Evolutionary conservation across 129 eudicot genomes (phyloP).

Genomic region (Scalesia atractyloides): DNA sequence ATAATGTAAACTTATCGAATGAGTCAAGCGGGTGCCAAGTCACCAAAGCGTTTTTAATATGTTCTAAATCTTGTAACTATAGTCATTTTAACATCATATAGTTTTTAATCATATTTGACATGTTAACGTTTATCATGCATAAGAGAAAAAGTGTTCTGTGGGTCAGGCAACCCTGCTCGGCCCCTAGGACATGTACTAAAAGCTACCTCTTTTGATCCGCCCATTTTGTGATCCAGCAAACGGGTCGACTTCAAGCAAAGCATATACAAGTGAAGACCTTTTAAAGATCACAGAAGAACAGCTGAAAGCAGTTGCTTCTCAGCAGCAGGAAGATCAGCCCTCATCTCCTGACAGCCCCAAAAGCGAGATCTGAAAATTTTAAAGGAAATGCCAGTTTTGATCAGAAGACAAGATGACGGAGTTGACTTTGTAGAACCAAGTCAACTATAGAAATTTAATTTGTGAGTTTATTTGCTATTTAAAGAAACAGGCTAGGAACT

Average conservation of each 20-base stretch:
- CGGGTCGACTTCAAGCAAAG: conserved; percentile 39
- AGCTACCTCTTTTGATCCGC: not conserved
- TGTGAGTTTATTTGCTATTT: conserved; percentile 4
- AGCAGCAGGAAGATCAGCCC: conserved; percentile 43
- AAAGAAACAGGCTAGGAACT: conserved; percentile 9
- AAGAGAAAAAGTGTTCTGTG: not conserved
- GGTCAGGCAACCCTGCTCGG: too few relatives aligned
- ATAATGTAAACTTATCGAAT: not conserved
- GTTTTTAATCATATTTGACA: not conserved
- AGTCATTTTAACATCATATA: not conserved
- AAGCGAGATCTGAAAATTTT: conserved; percentile 30
- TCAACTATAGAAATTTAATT: not conserved
- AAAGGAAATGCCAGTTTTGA: conserved; percentile 17
- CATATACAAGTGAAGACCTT: conserved; percentile 56
- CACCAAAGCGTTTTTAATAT: not conserved
- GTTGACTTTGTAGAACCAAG: not conserved
- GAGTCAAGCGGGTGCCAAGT: not conserved
- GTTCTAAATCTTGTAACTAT: not conserved
- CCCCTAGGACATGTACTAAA: not conserved
- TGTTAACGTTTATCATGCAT: not conserved
- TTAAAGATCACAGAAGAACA: conserved; percentile 66
- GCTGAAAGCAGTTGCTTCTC: conserved; percentile 48
- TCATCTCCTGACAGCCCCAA: conserved; percentile 23
- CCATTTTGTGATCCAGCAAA: conserved; percentile 30
- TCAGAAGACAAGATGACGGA: not conserved